Base-by-base conservation (phyloP, 495 filamentous ascomycete genomes). In the Antarctomyces pellizariae region DNA sequence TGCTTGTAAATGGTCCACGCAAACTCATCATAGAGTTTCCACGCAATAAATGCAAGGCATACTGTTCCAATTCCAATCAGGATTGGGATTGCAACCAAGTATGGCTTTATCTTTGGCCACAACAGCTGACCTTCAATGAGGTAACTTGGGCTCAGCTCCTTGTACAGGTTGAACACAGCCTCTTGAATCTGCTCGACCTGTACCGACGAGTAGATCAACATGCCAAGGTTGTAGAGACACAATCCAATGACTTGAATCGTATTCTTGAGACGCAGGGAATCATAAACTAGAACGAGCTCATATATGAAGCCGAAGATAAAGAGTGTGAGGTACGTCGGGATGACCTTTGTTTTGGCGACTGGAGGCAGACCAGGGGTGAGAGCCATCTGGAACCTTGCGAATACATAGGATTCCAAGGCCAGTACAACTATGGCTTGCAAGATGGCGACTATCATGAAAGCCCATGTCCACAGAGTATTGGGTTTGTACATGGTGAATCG, bases 1-100 rank as follows among this genome's bases (percentile, higher is more conserved):
- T 92, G 83, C 56, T 97, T 95, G 48, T 95, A 83, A 43, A 97
- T 95, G 25, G 82, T 89, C 86, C 86, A 97, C 2, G 86, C 83
- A 47, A 97, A 97, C 46, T 95, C 89, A 44, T 90, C 79, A 42
- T 97, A 97, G 6, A 97, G 58, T 51, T 91, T 89, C 68, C 82
- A 91, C 3, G 83, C 72, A 29, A 86, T 52, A 28, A 76, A 67
- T 11, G 59, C 56, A 55, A 95, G 65, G 25, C 69, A 41, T 12
- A 83, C 18, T 2, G 73, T 79, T 5, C 66, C 65, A 15, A 91
- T 47, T 2, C 63, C 76, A 34, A 95, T 75, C 31, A 97, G 62
- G 36, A 64, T 70, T 2, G 86, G 86, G 30, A 82, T 75, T 3
- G 86, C 72, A 36, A 92, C 69, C 23, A 95, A 54, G 35, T 72